Percentiles rank a stretch among this genome's conserved stretches.
Conservation (phyloP, 1,284 basidiomycete genomes). For the Malassezia pachydermatis region DNA sequence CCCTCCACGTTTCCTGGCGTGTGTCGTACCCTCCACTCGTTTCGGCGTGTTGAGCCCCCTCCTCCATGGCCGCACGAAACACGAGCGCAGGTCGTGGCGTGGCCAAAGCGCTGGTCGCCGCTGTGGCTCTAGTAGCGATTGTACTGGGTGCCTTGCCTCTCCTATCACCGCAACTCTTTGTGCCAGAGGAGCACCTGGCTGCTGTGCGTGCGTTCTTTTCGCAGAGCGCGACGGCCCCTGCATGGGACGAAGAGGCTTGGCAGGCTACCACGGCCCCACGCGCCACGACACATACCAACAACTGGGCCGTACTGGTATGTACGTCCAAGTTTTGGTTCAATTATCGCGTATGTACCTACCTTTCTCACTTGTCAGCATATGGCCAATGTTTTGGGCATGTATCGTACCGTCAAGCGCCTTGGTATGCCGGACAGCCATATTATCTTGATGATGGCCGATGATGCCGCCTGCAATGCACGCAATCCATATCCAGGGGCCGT, state of each 20-base stretch:
- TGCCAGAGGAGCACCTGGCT: conserved; percentile 13
- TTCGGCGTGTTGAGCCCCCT: too few species aligned
- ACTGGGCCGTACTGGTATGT: conserved; percentile 95
- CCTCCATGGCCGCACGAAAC: not conserved
- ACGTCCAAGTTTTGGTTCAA: conserved; percentile 97
- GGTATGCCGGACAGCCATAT: conserved; percentile 97
- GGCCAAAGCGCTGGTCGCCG: not conserved
- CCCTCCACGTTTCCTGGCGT: too few species aligned
- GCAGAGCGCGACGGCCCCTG: not conserved
- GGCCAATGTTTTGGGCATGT: conserved; percentile 96
- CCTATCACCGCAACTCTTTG: conserved; percentile 19
- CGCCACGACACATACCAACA: conserved; percentile 57
- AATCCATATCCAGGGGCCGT: conserved; percentile 87
- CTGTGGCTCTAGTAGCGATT: not conserved
- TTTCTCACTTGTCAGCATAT: conserved; percentile 61
- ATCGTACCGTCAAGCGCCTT: conserved; percentile 91
- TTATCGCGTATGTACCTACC: conserved; percentile 61
- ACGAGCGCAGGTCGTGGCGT: not conserved
- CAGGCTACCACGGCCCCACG: conserved; percentile 1
- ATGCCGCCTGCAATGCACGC: conserved; percentile 82
- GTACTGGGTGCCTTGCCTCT: not conserved
- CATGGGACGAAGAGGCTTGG: not conserved
- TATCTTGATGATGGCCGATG: conserved; percentile 96
- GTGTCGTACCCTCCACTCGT: too few species aligned
- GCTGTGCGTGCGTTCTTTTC: conserved; percentile 25